These are phyloP conservation scores for Stemphylium lycopersici DNA, from an alignment of 2,329 filamentous ascomycete species.

Conservation along the genomic window DNA sequence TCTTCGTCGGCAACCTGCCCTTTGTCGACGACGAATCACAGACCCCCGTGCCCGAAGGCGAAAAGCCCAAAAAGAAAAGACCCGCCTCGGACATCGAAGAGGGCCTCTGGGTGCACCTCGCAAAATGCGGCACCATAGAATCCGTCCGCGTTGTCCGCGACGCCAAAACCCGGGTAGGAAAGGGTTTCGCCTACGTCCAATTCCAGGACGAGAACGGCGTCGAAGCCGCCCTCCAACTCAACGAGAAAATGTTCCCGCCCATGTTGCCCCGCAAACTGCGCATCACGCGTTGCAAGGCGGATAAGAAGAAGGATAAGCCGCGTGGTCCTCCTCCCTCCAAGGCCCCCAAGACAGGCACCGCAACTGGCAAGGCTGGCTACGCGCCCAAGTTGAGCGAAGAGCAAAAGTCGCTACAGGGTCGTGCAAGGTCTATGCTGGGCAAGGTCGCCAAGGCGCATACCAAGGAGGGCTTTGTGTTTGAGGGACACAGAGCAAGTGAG, in stretches of 20 bases:
- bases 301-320: constrained; percentile 51
- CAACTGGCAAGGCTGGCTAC: constrained; percentile 59
- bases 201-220: constrained; percentile 87
- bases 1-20: constrained; percentile 95
- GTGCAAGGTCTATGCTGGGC: constrained; percentile 75
- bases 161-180: constrained; percentile 87
- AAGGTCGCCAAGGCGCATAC: constrained; percentile 68
- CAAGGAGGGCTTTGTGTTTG: constrained; percentile 77
- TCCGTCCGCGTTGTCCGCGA: constrained; percentile 93
- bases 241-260: constrained; percentile 92
- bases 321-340: constrained; percentile 38
- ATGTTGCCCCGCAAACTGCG: constrained; percentile 89
- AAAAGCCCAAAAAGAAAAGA: constrained; percentile 69
- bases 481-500: constrained; percentile 75
- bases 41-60: constrained; percentile 66
- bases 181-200: constrained; percentile 97
- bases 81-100: constrained; percentile 87
- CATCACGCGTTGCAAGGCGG: constrained; percentile 82
- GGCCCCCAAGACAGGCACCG: not conserved
- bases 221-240: constrained; percentile 84
- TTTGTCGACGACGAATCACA: constrained; percentile 92
- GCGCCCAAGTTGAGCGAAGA: constrained; percentile 73
- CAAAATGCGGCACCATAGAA: constrained; percentile 81
- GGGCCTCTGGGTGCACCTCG: constrained; percentile 84
- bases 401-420: constrained; percentile 73